These are phyloP conservation scores for Colletotrichum horii DNA, from an alignment of 2,329 filamentous ascomycete genomes.

Conservation along the genomic window DNA sequence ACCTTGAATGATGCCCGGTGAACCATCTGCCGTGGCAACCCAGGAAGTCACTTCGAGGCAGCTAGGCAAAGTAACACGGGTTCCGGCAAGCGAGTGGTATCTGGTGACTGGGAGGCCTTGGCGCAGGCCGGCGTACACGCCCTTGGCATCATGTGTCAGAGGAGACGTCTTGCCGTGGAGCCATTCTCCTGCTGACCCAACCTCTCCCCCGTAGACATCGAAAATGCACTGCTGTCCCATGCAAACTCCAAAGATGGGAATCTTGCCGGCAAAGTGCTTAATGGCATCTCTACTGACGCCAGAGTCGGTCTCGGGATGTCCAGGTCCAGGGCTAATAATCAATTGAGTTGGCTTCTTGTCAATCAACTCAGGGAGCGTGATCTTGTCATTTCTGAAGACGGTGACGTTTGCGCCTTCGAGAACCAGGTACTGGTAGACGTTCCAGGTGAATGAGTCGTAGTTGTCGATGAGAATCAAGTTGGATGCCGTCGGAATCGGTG, in stretches of 20 bases:
- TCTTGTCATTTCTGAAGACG: conserved; percentile 91
- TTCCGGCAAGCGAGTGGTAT: conserved; percentile 96
- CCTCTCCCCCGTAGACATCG: conserved; percentile 88
- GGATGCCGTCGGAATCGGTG: conserved; percentile 77
- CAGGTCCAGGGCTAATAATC: conserved; percentile 93
- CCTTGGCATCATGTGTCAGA: conserved; percentile 86
- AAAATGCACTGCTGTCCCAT: conserved; percentile 99
- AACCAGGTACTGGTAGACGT: conserved; percentile 97
- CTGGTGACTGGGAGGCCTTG: conserved; percentile 87
- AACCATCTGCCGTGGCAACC: conserved; percentile 77
- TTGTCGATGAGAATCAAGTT: conserved; percentile 98
- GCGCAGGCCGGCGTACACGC: conserved; percentile 84
- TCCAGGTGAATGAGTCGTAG: conserved; percentile 99
- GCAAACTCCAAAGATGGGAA: conserved; percentile 95
- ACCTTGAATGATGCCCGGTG: conserved; percentile 92
- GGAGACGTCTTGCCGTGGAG: conserved; percentile 96
- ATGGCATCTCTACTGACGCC: conserved; percentile 94
- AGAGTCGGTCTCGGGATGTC: conserved; percentile 89
- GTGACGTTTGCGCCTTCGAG: conserved; percentile 93
- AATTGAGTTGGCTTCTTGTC: conserved; percentile 88
- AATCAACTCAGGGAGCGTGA: conserved; percentile 83
- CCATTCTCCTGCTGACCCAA: conserved; percentile 93
- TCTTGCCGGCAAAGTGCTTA: conserved; percentile 88
- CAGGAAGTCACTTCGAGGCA: conserved; percentile 91
- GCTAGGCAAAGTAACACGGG: conserved; percentile 82